Evolutionary conservation across 2,329 filamentous ascomycete genomes (phyloP).

Genomic region (Exophiala phaeomuriformis): DNA sequence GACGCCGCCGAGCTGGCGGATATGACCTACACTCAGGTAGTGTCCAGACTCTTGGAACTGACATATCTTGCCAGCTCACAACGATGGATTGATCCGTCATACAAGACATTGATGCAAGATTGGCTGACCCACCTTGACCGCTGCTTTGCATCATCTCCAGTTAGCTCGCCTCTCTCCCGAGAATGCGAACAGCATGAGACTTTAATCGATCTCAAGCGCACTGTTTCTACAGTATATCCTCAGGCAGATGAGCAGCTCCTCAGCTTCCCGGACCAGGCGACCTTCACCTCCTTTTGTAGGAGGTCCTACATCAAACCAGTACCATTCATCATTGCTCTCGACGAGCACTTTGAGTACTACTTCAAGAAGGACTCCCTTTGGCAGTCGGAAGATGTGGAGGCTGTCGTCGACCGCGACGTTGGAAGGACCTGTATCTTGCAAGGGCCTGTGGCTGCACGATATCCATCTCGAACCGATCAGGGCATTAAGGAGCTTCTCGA

Average conservation of each 20-base stretch:
- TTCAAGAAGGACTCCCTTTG: conserved; percentile 99
- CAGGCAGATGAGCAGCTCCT: conserved; percentile 86
- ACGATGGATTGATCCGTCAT: conserved; percentile 86
- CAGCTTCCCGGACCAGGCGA: conserved; percentile 92
- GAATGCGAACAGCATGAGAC: conserved; percentile 80
- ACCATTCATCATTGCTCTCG: conserved; percentile 86
- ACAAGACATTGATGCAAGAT: conserved; percentile 78
- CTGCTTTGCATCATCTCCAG: conserved; percentile 71
- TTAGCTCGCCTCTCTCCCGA: conserved; percentile 72
- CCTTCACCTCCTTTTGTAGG: conserved; percentile 88
- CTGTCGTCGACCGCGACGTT: conserved; percentile 92
- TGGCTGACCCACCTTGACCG: conserved; percentile 93
- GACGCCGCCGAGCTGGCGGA: conserved; percentile 82
- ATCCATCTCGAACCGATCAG: conserved; percentile 82
- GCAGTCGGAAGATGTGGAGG: conserved; percentile 96
- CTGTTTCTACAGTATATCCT: conserved; percentile 73
- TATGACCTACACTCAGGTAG: conserved; percentile 89
- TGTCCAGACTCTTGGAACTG: conserved; percentile 78
- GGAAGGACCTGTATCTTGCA: conserved; percentile 93
- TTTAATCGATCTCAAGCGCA: conserved; percentile 72
- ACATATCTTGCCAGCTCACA: conserved; percentile 87
- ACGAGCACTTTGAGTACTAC: conserved; percentile 97
- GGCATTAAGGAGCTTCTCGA: conserved; percentile 93
- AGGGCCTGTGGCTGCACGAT: conserved; percentile 88
- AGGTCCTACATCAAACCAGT: conserved; percentile 88